Conservation (phyloP, 495 filamentous ascomycete genomes). For the Penicillium mononematosum region DNA sequence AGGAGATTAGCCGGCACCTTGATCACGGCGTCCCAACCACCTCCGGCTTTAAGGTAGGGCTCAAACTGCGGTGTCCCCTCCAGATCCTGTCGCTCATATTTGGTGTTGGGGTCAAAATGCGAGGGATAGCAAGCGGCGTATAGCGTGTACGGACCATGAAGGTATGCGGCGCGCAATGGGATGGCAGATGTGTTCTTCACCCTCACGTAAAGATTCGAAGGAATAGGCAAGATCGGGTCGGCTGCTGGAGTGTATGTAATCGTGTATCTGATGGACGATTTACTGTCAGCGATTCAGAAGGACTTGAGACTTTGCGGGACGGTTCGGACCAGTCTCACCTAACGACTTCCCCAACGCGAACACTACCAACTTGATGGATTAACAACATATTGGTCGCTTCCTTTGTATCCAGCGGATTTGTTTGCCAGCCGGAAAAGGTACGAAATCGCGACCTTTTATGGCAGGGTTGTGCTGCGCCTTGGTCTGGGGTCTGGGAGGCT, state of each 20-base stretch:
- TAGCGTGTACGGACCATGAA: slow-evolving; percentile 92
- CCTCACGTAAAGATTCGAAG: slow-evolving; percentile 72
- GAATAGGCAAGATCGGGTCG: slow-evolving; percentile 84
- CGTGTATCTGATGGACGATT: slow-evolving; percentile 61
- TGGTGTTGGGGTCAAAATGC: slow-evolving; percentile 73
- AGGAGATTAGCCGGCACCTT: slow-evolving; percentile 63
- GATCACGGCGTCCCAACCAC: slow-evolving; percentile 74
- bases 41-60: slow-evolving; percentile 92
- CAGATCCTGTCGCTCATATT: slow-evolving; percentile 58
- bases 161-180: slow-evolving; percentile 87
- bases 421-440: slow-evolving; percentile 44
- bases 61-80: slow-evolving; percentile 83
- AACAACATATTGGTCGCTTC: slow-evolving; percentile 68
- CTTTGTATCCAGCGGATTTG: slow-evolving; percentile 20
- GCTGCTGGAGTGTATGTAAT: slow-evolving; percentile 86
- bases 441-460: slow-evolving; percentile 30
- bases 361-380: slow-evolving; percentile 80
- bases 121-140: slow-evolving; percentile 80
- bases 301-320: background rate
- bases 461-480: slow-evolving; percentile 20
- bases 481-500: slow-evolving; percentile 44
- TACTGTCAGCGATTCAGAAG: slow-evolving; percentile 2
- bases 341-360: slow-evolving; percentile 90
- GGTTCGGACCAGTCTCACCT: slow-evolving; percentile 42
- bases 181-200: slow-evolving; percentile 91